phyloP scores from a whole-genome alignment of 2,329 filamentous ascomycete species.

The Neofusicoccum ribis region DNA sequence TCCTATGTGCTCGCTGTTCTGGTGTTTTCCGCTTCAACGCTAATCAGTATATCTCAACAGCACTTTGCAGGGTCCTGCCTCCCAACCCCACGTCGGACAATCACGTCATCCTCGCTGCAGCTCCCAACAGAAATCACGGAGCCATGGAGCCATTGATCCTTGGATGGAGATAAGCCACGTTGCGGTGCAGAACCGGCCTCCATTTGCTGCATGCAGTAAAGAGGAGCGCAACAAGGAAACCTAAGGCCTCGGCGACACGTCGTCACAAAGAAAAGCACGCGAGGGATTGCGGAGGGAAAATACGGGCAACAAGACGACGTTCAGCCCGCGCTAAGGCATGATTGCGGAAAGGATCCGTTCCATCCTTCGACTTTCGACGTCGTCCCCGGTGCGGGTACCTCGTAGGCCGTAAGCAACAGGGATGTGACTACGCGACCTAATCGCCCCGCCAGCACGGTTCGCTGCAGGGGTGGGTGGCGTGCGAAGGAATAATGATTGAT shows the following conservation, averaged over 20 bases:
- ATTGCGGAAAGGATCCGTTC: background rate
- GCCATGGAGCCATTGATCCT: background rate
- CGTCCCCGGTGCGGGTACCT: background rate
- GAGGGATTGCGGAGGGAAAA: background rate
- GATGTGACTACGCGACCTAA: background rate
- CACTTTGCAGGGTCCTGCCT: background rate
- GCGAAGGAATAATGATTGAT: background rate
- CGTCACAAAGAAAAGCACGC: no score
- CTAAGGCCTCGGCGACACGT: background rate
- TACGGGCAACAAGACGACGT: background rate
- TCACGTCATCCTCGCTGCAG: background rate
- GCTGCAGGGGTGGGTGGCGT: background rate
- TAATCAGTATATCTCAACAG: background rate
- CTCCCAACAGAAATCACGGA: background rate
- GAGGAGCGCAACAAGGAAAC: background rate
- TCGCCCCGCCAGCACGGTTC: background rate
- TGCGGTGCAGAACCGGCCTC: background rate
- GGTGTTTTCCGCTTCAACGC: background rate
- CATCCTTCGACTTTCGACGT: background rate
- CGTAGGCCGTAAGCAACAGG: background rate
- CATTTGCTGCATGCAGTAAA: background rate
- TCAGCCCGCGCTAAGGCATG: background rate
- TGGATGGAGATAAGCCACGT: background rate
- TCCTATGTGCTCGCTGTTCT: background rate
- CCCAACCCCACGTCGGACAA: background rate